Base-by-base conservation (phyloP, 2,329 filamentous ascomycete species). In the Penicillium carneum region DNA sequence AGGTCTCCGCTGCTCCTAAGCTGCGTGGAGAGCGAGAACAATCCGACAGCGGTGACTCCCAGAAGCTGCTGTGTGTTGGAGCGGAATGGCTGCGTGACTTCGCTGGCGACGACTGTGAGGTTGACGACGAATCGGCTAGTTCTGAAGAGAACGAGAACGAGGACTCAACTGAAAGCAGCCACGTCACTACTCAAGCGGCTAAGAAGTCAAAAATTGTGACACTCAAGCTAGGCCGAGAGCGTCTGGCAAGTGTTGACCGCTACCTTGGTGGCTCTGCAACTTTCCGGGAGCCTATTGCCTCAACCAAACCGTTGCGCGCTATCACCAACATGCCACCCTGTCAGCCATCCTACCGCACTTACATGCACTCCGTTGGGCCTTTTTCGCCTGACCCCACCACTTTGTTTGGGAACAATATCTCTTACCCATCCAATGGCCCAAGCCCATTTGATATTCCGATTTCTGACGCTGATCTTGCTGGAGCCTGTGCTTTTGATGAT, bases 21-120 rank as follows among this genome's bases (percentile, higher is more conserved):
- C 26, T 31, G 12, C 38, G 29, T 16, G 11, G 18, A 42, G 45
- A 53, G 29, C 39, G n/a, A 1, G 38, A 43, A 14, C 26, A 33
- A 9, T 33, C 26, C 12, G 29, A 45, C 3, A 53, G 38, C 2
- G 18, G 23, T n/a, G 38, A n/a, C 29, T 33, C 50, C 0, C 36
- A 18, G 33, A 31, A 54, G 38, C 31, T 38, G 74, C 74, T 16
- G 71, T 56, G 42, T n/a, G 33, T 48, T 20, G 33, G 23, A 20
- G 34, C 53, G 2, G 42, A 36, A 20, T 49, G 33, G 53, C 12
- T 56, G 7, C 23, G 12, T 36, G 34, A 49, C 36, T 49, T 47
- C n/a, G 2, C 10, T 2, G 12, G 4, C 6, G 6, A 36, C 6
- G 20, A 48, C 11, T 9, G 10, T 8, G 43, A 16, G 2, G 12